Evolutionary conservation across 2,329 filamentous ascomycete genomes (phyloP).

Genomic region (Alternaria sp.): DNA sequence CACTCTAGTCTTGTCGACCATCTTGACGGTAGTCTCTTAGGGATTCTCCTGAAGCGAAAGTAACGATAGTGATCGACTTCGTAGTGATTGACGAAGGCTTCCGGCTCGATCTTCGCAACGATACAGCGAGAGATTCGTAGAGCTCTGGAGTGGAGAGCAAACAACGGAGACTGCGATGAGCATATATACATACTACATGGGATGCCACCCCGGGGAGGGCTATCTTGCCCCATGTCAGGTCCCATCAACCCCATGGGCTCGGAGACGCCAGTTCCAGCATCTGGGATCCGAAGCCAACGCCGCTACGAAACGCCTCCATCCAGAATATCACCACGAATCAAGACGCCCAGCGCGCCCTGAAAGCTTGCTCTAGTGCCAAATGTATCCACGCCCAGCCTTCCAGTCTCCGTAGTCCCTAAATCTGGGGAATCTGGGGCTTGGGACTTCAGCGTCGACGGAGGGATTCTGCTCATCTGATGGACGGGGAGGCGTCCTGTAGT

Average conservation of each 20-base stretch:
- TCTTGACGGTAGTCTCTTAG: constrained; percentile 26
- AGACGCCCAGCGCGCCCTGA: constrained; percentile 26
- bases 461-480: constrained; percentile 23
- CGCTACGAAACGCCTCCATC: constrained; percentile 11
- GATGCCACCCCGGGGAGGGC: constrained; percentile 21
- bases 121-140: constrained; percentile 27
- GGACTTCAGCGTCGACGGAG: constrained; percentile 21
- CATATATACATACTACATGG: constrained; percentile 33
- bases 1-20: constrained; percentile 49
- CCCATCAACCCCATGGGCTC: constrained; percentile 34
- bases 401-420: constrained; percentile 11
- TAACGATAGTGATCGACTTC: neutral
- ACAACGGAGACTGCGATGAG: constrained; percentile 10
- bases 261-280: constrained; percentile 29
- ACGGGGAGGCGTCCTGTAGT: constrained; percentile 18
- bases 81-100: constrained; percentile 5
- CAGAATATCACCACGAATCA: constrained; percentile 45
- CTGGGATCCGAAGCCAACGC: constrained; percentile 17
- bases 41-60: neutral
- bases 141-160: constrained; percentile 17
- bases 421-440: constrained; percentile 38
- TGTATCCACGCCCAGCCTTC: constrained; percentile 6
- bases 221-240: constrained; percentile 16
- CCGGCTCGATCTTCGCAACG: constrained; percentile 24
- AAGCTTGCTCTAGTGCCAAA: constrained; percentile 31